Conservation (phyloP, 129 eudicot genomes). For the Saposhnikovia divaricata region DNA sequence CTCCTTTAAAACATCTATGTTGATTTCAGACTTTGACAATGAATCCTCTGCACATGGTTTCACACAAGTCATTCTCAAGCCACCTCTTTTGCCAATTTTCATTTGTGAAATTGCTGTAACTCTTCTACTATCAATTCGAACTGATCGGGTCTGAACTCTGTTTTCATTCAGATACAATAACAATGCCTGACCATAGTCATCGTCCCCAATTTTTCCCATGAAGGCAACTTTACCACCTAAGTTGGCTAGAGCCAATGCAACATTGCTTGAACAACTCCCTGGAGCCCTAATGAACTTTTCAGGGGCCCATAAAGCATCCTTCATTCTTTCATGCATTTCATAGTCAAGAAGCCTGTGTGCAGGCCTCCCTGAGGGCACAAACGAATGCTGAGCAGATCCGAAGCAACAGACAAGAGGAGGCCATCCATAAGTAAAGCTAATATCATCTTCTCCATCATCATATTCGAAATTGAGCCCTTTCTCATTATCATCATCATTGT, state of each 20-base stretch:
- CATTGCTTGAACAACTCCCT: slow-evolving; percentile 75
- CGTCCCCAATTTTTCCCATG: slow-evolving; percentile 95
- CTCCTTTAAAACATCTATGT: slow-evolving; percentile 85
- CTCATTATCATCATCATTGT: slow-evolving; percentile 43
- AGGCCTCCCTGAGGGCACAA: slow-evolving; percentile 75
- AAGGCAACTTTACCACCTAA: slow-evolving; percentile 89
- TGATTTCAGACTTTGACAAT: slow-evolving; percentile 63
- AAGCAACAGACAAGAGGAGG: slow-evolving; percentile 93
- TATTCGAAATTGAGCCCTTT: slow-evolving; percentile 40
- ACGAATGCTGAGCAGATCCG: slow-evolving; percentile 75
- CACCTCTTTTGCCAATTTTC: slow-evolving; percentile 71
- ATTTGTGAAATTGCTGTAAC: slow-evolving; percentile 62
- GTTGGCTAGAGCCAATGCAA: slow-evolving; percentile 75
- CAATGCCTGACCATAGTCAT: slow-evolving; percentile 73
- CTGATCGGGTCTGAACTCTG: slow-evolving; percentile 72
- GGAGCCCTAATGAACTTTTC: slow-evolving; percentile 87
- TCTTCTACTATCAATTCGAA: slow-evolving; percentile 48
- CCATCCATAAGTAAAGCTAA: slow-evolving; percentile 72
- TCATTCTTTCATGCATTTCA: slow-evolving; percentile 56
- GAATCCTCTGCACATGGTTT: slow-evolving; percentile 89
- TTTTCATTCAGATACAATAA: slow-evolving; percentile 43
- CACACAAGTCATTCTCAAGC: slow-evolving; percentile 46
- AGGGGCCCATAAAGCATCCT: slow-evolving; percentile 71
- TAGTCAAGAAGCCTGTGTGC: slow-evolving; percentile 78
- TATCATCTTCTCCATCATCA: slow-evolving; percentile 55